Conservation (phyloP, 805 yeast species). For the Ogataea allantospora region DNA sequence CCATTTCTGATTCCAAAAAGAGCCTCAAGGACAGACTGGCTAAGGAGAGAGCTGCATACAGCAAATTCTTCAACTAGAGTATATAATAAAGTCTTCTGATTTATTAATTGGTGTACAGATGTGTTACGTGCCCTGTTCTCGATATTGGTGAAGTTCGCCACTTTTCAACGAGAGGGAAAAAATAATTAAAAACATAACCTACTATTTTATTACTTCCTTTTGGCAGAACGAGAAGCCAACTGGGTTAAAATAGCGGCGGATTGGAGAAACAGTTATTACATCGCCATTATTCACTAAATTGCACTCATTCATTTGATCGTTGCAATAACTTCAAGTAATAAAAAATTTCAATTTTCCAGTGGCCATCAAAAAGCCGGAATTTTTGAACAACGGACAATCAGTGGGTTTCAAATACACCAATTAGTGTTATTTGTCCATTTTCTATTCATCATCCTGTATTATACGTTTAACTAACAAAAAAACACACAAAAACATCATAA, state of each 20-base stretch:
- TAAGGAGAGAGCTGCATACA: conserved; percentile 70
- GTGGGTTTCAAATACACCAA: conserved; percentile 14
- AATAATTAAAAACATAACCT: conserved; percentile 14
- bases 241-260: conserved; percentile 16
- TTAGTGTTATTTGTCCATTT: conserved; percentile 9
- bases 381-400: conserved; percentile 13
- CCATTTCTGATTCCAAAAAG: conserved; percentile 57
- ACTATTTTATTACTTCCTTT: conserved; percentile 12
- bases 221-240: conserved; percentile 15
- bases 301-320: conserved; percentile 35
- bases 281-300: conserved; percentile 15
- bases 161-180: conserved; percentile 20
- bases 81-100: background rate
- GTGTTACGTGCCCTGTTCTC: conserved; percentile 10
- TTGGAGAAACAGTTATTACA: conserved; percentile 11
- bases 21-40: conserved; percentile 53
- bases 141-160: conserved; percentile 18
- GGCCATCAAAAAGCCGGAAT: conserved; percentile 8
- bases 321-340: conserved; percentile 21
- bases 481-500: conserved; percentile 7
- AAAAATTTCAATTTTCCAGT: conserved; percentile 10
- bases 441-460: conserved; percentile 16
- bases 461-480: conserved; percentile 12
- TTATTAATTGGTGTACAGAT: conserved; percentile 3
- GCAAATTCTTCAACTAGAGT: conserved; percentile 55